Percentiles rank a stretch among this genome's conserved stretches.
Conservation (phyloP, 495 filamentous ascomycete genomes). For the Parathielavia hyrcaniae region DNA sequence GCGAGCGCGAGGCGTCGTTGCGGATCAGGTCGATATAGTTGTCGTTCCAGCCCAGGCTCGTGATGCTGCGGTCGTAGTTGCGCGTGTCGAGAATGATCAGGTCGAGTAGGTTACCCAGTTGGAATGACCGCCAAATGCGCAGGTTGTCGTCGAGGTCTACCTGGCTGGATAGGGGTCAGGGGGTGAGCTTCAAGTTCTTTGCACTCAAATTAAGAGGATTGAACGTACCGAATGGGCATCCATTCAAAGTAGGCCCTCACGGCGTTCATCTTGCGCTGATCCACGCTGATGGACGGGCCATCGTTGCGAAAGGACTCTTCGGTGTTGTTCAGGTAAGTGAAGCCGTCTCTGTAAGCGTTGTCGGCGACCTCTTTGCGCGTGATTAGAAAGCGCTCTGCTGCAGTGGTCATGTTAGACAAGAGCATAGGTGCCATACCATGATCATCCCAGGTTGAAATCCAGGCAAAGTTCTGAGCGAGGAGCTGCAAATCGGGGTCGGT, state of each 20-base stretch:
- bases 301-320: slow-evolving; percentile 55
- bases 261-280: slow-evolving; percentile 62
- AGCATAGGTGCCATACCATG: slow-evolving; percentile 38
- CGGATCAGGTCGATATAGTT: slow-evolving; percentile 50
- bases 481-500: slow-evolving; percentile 49
- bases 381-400: neutral
- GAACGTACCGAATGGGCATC: slow-evolving; percentile 36
- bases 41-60: slow-evolving; percentile 48
- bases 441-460: slow-evolving; percentile 65
- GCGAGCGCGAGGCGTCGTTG: slow-evolving; percentile 50
- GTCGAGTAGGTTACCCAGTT: slow-evolving; percentile 55
- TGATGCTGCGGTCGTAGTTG: slow-evolving; percentile 54
- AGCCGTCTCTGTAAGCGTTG: slow-evolving; percentile 54
- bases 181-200: slow-evolving; percentile 12
- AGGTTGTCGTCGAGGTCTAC: slow-evolving; percentile 62
- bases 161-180: slow-evolving; percentile 35
- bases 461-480: slow-evolving; percentile 47
- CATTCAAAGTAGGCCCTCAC: slow-evolving; percentile 64
- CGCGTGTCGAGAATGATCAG: slow-evolving; percentile 61
- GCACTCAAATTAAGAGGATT: neutral
- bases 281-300: slow-evolving; percentile 51
- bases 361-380: slow-evolving; percentile 51
- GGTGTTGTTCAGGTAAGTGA: slow-evolving; percentile 54
- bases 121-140: slow-evolving; percentile 59
- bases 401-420: too few species aligned